A percentile compares a stretch with the other conserved stretches of the same genome.
Evolutionary conservation across 495 filamentous ascomycete species (phyloP).

Genomic region (Aspergillus steynii): DNA sequence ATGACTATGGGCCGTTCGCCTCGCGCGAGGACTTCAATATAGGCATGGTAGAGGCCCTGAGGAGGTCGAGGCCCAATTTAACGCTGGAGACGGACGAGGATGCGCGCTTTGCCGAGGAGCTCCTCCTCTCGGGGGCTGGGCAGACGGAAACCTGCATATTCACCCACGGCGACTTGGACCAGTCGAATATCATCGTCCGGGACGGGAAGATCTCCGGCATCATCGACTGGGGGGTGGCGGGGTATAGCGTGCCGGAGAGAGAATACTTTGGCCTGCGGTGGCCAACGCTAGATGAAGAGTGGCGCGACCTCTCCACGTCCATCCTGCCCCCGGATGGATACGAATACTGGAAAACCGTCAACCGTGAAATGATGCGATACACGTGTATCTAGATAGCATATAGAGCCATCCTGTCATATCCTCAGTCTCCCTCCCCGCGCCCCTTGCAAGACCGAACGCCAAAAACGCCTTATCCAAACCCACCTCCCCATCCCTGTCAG

Average conservation of each 20-base stretch:
- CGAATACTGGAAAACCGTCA: slow-evolving; percentile 9
- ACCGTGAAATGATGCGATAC: slow-evolving; percentile 14
- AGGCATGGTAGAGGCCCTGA: slow-evolving; percentile 23
- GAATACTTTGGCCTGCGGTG: slow-evolving; percentile 19
- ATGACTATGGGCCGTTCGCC: slow-evolving; percentile 23
- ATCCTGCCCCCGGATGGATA: slow-evolving; percentile 8
- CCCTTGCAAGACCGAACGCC: too few species aligned
- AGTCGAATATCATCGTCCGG: slow-evolving; percentile 15
- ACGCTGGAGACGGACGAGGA: slow-evolving; percentile 13
- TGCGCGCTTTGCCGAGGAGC: slow-evolving; percentile 15
- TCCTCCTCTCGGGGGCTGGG: slow-evolving; percentile 13
- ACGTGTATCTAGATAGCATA: slow-evolving; percentile 4
- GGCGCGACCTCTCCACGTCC: slow-evolving; percentile 10
- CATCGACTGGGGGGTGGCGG: slow-evolving; percentile 24
- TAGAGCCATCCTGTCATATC: background rate
- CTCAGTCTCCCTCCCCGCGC: too few species aligned
- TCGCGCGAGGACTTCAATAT: slow-evolving; percentile 20
- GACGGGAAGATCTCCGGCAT: slow-evolving; percentile 13
- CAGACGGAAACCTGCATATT: slow-evolving; percentile 11
- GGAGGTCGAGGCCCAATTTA: slow-evolving; percentile 14
- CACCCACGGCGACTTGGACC: slow-evolving; percentile 22
- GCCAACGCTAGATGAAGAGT: slow-evolving; percentile 13
- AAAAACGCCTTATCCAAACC: background rate
- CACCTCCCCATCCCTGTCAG: background rate
- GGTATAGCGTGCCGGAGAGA: slow-evolving; percentile 19